Percentiles rank a stretch among this genome's conserved stretches.
Conservation (phyloP, 768 basidiomycete species). For the Podaxis sp. region DNA sequence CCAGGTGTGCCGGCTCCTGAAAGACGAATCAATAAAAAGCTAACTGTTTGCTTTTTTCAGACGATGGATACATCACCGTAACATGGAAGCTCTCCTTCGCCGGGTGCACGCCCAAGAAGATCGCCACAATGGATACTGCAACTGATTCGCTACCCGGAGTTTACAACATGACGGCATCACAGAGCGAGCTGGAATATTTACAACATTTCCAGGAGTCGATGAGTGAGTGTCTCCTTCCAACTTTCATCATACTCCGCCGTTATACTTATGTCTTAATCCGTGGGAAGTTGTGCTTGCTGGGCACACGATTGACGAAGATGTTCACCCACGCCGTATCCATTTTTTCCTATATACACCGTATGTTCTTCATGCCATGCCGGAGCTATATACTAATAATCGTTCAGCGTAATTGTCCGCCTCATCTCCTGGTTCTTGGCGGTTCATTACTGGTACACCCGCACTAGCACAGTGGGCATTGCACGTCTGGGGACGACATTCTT, state of each 20-base stretch:
- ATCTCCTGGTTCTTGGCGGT: slow-evolving; percentile 18
- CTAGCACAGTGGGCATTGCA: slow-evolving; percentile 33
- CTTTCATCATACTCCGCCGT: too few species aligned
- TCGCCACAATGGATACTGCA: slow-evolving; percentile 19
- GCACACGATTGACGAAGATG: slow-evolving; percentile 26
- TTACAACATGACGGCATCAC: slow-evolving; percentile 22
- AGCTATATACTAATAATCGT: background rate
- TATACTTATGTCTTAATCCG: too few species aligned
- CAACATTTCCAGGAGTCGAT: slow-evolving; percentile 25
- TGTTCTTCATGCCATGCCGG: background rate
- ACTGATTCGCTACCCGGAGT: background rate
- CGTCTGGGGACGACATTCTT: slow-evolving; percentile 24
- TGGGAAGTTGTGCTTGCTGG: slow-evolving; percentile 25
- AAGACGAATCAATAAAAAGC: background rate
- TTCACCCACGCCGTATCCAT: slow-evolving; percentile 28
- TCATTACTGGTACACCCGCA: slow-evolving; percentile 35
- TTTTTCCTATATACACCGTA: slow-evolving; percentile 15
- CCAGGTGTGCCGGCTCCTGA: background rate
- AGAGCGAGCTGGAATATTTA: slow-evolving; percentile 18
- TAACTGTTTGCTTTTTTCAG: slow-evolving; percentile 1
- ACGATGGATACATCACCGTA: slow-evolving; percentile 28
- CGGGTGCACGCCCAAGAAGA: slow-evolving; percentile 23
- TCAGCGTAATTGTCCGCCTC: slow-evolving; percentile 18
- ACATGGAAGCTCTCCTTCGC: slow-evolving; percentile 34
- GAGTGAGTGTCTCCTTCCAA: slow-evolving; percentile 20